These are phyloP conservation scores for Dentiscutata heterogama DNA, from an alignment of 371 early-diverging fungal genomes.

Conservation along the genomic window DNA sequence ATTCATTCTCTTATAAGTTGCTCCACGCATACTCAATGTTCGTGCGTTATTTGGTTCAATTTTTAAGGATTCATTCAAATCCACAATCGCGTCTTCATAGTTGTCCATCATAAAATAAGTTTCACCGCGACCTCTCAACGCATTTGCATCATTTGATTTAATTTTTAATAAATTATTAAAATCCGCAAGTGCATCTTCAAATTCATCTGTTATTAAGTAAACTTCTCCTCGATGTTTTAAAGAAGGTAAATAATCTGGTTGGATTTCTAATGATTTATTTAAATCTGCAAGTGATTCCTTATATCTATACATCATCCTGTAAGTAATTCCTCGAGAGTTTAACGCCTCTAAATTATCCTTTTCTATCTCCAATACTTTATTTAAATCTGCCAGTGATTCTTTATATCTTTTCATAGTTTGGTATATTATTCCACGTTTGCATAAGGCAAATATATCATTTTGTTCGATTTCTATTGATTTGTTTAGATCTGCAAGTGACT, in stretches of 20 bases:
- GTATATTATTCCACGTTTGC: neutral
- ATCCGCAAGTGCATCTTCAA: constrained; percentile 10
- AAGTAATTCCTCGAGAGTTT: constrained; percentile 3
- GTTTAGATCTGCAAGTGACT: constrained; percentile 7
- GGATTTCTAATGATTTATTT: constrained; percentile 19
- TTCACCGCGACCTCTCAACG: neutral
- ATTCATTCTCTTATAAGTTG: neutral
- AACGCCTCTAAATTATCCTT: neutral
- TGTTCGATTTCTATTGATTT: constrained; percentile 17
- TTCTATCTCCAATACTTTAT: neutral
- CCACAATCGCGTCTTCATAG: constrained; percentile 9
- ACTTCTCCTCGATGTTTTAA: constrained; percentile 22
- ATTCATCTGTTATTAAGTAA: neutral
- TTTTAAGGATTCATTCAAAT: constrained; percentile 6
- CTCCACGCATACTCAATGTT: neutral
- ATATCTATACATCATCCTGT: neutral
- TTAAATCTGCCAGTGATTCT: constrained; percentile 9
- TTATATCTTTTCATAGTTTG: neutral
- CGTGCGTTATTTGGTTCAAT: constrained; percentile 11
- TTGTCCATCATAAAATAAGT: neutral
- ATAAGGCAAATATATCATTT: constrained; percentile 5
- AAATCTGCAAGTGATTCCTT: neutral
- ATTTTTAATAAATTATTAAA: constrained; percentile 7
- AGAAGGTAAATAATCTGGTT: constrained; percentile 5
- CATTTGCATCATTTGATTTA: constrained; percentile 12